Conservation (phyloP, 2,329 filamentous ascomycete species). For the Neonectria sp. region DNA sequence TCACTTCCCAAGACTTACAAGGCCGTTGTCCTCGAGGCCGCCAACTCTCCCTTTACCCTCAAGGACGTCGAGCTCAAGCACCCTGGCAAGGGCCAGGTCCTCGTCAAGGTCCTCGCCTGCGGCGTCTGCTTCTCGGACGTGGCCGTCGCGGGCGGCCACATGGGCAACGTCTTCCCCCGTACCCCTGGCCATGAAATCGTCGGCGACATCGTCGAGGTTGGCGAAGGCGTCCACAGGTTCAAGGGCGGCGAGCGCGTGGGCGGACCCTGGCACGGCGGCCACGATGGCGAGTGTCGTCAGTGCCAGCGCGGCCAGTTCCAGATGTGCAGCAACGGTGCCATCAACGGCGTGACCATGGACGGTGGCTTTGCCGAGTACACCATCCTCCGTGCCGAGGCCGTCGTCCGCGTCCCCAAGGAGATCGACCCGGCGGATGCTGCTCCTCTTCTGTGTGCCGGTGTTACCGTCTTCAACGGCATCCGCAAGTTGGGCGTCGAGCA, state of each 20-base stretch:
- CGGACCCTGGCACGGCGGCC: conserved; percentile 63
- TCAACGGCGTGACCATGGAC: conserved; percentile 77
- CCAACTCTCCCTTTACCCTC: conserved; percentile 67
- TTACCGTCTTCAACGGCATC: conserved; percentile 75
- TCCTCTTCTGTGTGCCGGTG: conserved; percentile 75
- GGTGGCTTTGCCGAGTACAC: conserved; percentile 80
- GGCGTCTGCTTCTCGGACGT: conserved; percentile 80
- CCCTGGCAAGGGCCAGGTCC: conserved; percentile 71
- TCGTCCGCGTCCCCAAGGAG: conserved; percentile 67
- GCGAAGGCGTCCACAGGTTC: conserved; percentile 70
- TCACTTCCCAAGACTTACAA: conserved; percentile 77
- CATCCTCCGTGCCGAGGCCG: conserved; percentile 72
- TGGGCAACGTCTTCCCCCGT: conserved; percentile 72
- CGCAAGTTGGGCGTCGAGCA: conserved; percentile 68
- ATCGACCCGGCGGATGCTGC: conserved; percentile 69
- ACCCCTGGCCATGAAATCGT: conserved; percentile 81
- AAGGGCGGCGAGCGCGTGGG: conserved; percentile 77
- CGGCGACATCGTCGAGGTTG: conserved; percentile 75
- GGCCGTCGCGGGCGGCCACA: conserved; percentile 60
- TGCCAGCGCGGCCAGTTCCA: conserved; percentile 78
- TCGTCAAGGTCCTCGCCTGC: conserved; percentile 80
- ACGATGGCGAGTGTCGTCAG: conserved; percentile 72
- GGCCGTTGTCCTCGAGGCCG: conserved; percentile 72
- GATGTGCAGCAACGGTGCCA: conserved; percentile 72
- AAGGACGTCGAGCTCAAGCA: conserved; percentile 71